A percentile compares a stretch with the other conserved stretches of the same genome.
phyloP scores from a whole-genome alignment of 805 yeast genomes.

The Ogataea glucozyma region DNA sequence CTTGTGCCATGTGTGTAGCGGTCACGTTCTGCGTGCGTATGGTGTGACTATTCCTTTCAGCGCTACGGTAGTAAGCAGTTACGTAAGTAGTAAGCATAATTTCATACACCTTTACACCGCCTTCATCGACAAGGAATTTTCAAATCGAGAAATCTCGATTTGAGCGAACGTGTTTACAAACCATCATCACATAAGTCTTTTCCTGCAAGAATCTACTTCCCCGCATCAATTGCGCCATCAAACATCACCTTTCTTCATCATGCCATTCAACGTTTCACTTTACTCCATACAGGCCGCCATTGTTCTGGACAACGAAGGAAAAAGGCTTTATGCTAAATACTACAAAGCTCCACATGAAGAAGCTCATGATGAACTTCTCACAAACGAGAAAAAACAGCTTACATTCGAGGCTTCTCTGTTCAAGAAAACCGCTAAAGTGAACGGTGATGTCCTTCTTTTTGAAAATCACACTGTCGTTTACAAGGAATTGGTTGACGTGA shows the following conservation, averaged over 20 bases:
- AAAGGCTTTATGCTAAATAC: slow-evolving; percentile 82
- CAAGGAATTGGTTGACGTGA: slow-evolving; percentile 77
- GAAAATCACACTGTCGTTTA: slow-evolving; percentile 83
- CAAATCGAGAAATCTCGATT: slow-evolving; percentile 1
- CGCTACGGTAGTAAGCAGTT: no score
- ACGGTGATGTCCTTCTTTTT: slow-evolving; percentile 76
- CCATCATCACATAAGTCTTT: background rate
- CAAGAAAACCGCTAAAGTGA: slow-evolving; percentile 74
- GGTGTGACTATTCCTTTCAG: no score
- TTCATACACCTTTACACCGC: slow-evolving; percentile 1
- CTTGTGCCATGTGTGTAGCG: no score
- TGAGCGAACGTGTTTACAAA: slow-evolving; percentile 7
- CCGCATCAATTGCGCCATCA: background rate
- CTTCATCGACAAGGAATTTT: background rate
- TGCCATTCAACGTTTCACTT: slow-evolving; percentile 48
- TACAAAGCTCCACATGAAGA: slow-evolving; percentile 62
- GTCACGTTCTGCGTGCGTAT: no score
- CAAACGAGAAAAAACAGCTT: slow-evolving; percentile 57
- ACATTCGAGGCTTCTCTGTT: slow-evolving; percentile 75
- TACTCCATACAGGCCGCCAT: slow-evolving; percentile 81
- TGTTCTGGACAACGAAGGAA: slow-evolving; percentile 79
- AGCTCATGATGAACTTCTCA: slow-evolving; percentile 34
- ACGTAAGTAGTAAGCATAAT: background rate
- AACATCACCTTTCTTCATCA: slow-evolving; percentile 3
- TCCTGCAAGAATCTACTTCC: background rate